These are phyloP conservation scores for Nemophila menziesii DNA, from an alignment of 257 asterid species.

Conservation along the genomic window DNA sequence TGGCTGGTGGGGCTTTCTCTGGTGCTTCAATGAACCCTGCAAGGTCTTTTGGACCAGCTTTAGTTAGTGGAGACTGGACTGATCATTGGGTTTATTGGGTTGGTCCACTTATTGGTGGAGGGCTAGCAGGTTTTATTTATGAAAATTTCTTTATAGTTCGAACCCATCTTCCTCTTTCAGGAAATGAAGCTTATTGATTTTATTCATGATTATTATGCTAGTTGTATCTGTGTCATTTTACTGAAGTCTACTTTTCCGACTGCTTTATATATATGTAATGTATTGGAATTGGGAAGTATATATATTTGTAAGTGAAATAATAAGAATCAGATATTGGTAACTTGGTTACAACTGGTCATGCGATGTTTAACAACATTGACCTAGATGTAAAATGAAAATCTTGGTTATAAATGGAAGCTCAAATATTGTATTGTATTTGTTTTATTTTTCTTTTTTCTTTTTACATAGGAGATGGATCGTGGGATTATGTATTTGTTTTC, in stretches of 20 bases:
- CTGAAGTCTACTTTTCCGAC: background rate
- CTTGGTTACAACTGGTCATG: background rate
- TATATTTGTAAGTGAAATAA: background rate
- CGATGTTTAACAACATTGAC: no score
- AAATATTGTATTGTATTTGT: no score
- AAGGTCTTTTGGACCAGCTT: conserved; percentile 82
- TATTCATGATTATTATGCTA: background rate
- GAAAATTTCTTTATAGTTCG: conserved; percentile 68
- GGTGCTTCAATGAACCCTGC: conserved; percentile 98
- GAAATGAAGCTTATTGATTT: conserved; percentile 31
- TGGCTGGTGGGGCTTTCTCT: conserved; percentile 91
- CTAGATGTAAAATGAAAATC: no score
- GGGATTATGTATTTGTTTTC: no score
- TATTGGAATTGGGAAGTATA: background rate
- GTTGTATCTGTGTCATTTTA: background rate
- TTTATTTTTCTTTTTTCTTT: no score
- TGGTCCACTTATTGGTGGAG: conserved; percentile 91
- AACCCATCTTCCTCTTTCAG: conserved; percentile 40
- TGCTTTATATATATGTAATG: no score
- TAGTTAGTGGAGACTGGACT: conserved; percentile 80
- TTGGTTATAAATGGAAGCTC: no score
- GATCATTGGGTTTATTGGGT: conserved; percentile 94
- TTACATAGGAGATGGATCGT: no score
- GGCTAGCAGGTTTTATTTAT: conserved; percentile 63
- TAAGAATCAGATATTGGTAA: background rate